Evolutionary conservation across 106 monocot species (phyloP), one percentile per base, ranked within the genome.

Genomic region (Phalaenopsis aphrodite): DNA sequence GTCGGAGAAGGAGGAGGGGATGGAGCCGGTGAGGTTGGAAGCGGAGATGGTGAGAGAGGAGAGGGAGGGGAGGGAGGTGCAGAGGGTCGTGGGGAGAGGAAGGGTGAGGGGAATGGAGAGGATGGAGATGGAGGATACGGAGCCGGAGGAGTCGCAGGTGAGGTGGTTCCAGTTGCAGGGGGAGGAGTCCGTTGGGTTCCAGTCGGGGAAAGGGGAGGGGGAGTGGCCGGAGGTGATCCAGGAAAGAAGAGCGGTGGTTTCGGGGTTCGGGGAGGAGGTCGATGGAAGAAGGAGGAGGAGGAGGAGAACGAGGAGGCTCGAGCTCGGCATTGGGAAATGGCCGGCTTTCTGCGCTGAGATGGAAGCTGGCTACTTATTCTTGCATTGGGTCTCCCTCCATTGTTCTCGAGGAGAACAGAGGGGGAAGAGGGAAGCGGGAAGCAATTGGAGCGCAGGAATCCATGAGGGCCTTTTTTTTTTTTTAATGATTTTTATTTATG

Each of bases 151-250:
- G 38, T 57, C 45, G 80, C 72, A 73, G 52, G 80, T 3, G 80
- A 80, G 9, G 52, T 37, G n/a, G 8, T 84, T 75, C 96, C 96
- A 97, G 45, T 86, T 91, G 86, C 96, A 97, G 16, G 97, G 94
- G 19, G 74, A 82, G 0, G 74, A 12, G 45, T 89, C 86, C 47
- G 81, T 15, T 0, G 86, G 89, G 61, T 81, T 75, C 97, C 97
- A 97, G 80, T 89, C 56, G 9, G 55, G 56, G 21, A 78, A 77
- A 1, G 41, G 55, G 19, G 41, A 14, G 17, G 64, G 23, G 43
- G 68, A 68, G 2, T n/a, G 4, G 43, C 9, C 37, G 21, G 83
- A 72, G 41, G 55, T 57, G 72, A 78, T n/a, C 71, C 55, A 74
- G 55, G 55, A 8, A 72, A 83, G 73, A 42, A 83, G 83, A 0